Conservation (phyloP, 192 early-diverging fungal species). For the Backusella psychrophila region DNA sequence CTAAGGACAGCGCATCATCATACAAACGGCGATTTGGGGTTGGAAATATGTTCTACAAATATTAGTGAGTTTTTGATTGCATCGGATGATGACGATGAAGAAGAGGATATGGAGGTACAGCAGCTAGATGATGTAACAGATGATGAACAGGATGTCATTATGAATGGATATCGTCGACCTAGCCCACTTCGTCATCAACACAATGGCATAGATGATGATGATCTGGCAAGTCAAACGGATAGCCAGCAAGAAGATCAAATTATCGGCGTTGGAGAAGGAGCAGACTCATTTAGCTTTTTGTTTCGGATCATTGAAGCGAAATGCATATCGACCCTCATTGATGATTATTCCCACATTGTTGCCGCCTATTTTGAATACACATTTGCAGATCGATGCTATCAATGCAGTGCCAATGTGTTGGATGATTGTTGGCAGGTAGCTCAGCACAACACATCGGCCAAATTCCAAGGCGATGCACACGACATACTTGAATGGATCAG, state of each 20-base stretch:
- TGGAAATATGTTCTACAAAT: constrained; percentile 6
- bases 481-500: constrained; percentile 8
- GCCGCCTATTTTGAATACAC: background rate
- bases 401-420: background rate
- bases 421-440: background rate
- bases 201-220: background rate
- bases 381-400: constrained; percentile 7
- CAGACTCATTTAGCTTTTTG: background rate
- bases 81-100: background rate
- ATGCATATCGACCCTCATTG: background rate
- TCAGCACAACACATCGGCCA: background rate
- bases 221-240: background rate
- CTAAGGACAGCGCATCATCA: background rate
- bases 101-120: background rate
- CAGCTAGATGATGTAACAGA: background rate
- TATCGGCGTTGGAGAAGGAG: background rate
- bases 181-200: background rate
- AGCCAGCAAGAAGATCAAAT: background rate
- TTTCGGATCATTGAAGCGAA: constrained; percentile 6
- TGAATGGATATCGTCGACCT: background rate
- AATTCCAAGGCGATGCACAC: background rate
- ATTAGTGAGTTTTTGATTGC: background rate
- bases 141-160: background rate
- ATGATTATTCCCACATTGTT: background rate
- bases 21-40: background rate